These are phyloP conservation scores for Atkinsonella hypoxylon DNA, from an alignment of 2,329 filamentous ascomycete species.

Conservation along the genomic window DNA sequence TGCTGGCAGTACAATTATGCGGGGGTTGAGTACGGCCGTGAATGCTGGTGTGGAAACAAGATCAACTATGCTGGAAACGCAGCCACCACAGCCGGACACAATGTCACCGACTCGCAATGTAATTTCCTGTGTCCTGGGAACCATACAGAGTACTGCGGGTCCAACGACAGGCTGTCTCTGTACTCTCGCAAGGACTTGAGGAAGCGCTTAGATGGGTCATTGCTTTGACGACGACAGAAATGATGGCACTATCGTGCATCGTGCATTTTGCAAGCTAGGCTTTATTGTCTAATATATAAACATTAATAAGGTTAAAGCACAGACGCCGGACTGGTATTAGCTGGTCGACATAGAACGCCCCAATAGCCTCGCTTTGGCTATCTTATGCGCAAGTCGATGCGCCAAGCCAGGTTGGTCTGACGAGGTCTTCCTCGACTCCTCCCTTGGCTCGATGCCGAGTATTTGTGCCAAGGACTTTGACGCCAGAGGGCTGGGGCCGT, in stretches of 20 bases:
- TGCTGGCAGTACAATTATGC: constrained; percentile 23
- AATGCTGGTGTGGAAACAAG: constrained; percentile 26
- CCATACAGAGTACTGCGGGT: constrained; percentile 19
- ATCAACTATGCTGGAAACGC: constrained; percentile 17
- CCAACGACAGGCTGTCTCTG: constrained; percentile 18
- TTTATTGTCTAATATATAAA: no score
- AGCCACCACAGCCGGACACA: constrained; percentile 14
- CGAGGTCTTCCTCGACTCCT: not conserved
- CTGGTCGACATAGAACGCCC: not conserved
- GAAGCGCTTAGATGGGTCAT: not conserved
- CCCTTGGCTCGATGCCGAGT: constrained; percentile 1
- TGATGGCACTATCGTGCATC: not conserved
- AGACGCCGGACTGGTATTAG: no score
- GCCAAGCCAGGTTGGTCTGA: constrained; percentile 1
- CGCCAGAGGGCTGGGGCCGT: not conserved
- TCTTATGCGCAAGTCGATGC: constrained; percentile 1
- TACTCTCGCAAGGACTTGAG: constrained; percentile 12
- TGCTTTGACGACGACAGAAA: not conserved
- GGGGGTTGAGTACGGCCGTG: constrained; percentile 25
- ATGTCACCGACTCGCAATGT: constrained; percentile 20
- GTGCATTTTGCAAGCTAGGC: no score
- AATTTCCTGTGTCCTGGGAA: constrained; percentile 24
- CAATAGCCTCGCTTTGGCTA: not conserved
- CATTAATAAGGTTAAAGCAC: no score
- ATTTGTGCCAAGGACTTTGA: constrained; percentile 5